Evolutionary conservation across 129 eudicot species (phyloP), one percentile per base, ranked within the genome.

Genomic region (Flaveria ramosissima): DNA sequence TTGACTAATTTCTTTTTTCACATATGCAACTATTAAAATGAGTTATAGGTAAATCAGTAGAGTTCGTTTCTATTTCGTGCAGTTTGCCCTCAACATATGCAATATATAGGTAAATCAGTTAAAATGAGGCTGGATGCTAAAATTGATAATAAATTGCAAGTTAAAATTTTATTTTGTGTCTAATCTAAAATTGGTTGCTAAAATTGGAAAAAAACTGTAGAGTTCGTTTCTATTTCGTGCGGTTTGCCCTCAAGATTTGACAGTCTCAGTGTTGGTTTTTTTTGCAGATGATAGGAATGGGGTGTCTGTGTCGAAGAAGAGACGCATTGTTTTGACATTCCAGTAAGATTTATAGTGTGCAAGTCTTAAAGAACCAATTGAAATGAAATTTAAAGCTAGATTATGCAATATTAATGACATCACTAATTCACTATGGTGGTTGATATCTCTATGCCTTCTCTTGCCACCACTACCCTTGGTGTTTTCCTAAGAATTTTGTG

Each of bases 271-370:
- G 26, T 30, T 62, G 1, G n/a, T n/a, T 4, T 36, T 63, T 39
- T 79, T 26, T 79, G 78, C 83, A 72, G 83, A 63, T 64, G 60
- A 73, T 42, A 80, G 79, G 79, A 53, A 65, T 17, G 39, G 74
- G 61, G 61, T 52, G 61, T 27, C 50, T 13, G 36, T 67, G 82
- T 78, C 72, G 23, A 69, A 69, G 23, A 69, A 69, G 76, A 72
- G 50, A 73, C 78, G 20, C 61, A 17, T 43, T 26, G 51, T 56
- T 36, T 39, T 77, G 81, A 77, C 60, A 68, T 55, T 42, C 59
- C 67, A 64, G 52, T 73, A 80, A 65, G 74, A 41, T 72, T 32
- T 55, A 46, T 15, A 68, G 56, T 42, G 61, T 77, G 81, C 21
- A 68, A 43, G 71, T 56, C 7, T 26, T 24, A 17, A 17, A 17